These are phyloP conservation scores for Plasmodium fragile DNA, from an alignment of 169 alveolate species.

Conservation along the genomic window DNA sequence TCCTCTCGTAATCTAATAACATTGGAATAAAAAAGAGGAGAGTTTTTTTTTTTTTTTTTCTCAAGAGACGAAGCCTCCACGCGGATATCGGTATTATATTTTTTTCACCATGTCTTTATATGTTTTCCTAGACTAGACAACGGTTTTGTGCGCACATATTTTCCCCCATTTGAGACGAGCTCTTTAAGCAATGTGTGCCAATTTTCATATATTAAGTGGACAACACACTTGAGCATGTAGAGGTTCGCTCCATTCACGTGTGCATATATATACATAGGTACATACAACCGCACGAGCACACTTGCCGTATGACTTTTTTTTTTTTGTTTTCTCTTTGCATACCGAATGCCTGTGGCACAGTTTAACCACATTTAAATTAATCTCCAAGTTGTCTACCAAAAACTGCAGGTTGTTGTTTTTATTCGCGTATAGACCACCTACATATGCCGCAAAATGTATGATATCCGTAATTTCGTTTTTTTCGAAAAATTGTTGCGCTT, in stretches of 20 bases:
- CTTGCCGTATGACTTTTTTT: not conserved
- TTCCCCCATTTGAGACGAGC: not conserved
- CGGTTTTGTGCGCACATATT: constrained; percentile 7
- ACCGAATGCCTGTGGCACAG: constrained; percentile 66
- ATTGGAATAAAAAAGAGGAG: not conserved
- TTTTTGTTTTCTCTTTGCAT: not conserved
- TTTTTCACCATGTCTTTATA: not conserved
- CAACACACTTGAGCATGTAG: not conserved
- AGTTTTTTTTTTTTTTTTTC: not conserved
- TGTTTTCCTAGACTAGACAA: not conserved
- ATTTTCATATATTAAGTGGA: not conserved
- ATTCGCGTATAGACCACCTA: constrained; percentile 61
- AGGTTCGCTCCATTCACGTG: not conserved
- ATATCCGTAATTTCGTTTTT: constrained; percentile 63
- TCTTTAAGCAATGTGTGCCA: not conserved
- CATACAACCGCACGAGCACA: not conserved
- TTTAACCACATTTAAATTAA: constrained; percentile 53
- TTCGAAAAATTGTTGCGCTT: constrained; percentile 31
- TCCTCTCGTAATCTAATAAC: constrained; percentile 63
- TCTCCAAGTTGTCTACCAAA: constrained; percentile 49
- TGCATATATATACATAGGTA: constrained; percentile 5
- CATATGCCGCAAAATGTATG: constrained; percentile 73
- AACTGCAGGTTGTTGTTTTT: constrained; percentile 50
- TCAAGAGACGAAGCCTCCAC: not conserved
- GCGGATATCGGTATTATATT: not conserved